These are phyloP conservation scores for Cairneyella variabilis DNA, from an alignment of 495 filamentous ascomycete species.

Conservation along the genomic window DNA sequence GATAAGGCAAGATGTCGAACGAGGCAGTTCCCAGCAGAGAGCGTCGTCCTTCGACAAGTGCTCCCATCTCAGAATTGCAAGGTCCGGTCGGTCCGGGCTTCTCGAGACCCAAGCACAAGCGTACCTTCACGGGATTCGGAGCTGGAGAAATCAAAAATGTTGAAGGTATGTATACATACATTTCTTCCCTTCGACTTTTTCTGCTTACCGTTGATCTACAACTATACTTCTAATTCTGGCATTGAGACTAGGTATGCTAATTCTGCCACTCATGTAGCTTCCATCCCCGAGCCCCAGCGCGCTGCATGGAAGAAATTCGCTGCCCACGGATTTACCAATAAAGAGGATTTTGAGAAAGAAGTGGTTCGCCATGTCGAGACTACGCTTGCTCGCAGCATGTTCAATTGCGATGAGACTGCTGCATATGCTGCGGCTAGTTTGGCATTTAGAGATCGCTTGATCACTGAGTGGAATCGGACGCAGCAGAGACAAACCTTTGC, in stretches of 20 bases:
- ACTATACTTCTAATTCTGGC: no score
- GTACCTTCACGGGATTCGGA: conserved; percentile 89
- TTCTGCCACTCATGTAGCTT: conserved; percentile 41
- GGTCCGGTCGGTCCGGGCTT: conserved; percentile 71
- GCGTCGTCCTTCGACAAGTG: conserved; percentile 72
- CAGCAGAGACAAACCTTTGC: conserved; percentile 90
- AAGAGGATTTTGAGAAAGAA: conserved; percentile 67
- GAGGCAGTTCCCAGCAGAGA: conserved; percentile 38
- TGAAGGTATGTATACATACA: conserved; percentile 61
- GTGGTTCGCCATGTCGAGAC: conserved; percentile 94
- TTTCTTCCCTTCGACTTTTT: neutral
- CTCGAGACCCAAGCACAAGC: conserved; percentile 88
- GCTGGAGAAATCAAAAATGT: conserved; percentile 87
- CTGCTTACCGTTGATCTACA: neutral
- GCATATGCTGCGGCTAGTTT: conserved; percentile 88
- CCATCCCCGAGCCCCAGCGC: conserved; percentile 83
- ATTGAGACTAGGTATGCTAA: no score
- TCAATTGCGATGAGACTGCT: conserved; percentile 95
- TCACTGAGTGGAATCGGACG: conserved; percentile 96
- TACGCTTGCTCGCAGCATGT: conserved; percentile 90
- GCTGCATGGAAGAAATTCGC: conserved; percentile 83
- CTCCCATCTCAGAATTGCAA: conserved; percentile 76
- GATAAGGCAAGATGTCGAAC: conserved; percentile 17
- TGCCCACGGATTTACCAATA: conserved; percentile 65
- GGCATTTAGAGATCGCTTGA: conserved; percentile 86